A percentile compares a stretch with the other conserved stretches of the same genome.
Conservation (phyloP, 805 yeast species). For the Metschnikowia proteae region DNA sequence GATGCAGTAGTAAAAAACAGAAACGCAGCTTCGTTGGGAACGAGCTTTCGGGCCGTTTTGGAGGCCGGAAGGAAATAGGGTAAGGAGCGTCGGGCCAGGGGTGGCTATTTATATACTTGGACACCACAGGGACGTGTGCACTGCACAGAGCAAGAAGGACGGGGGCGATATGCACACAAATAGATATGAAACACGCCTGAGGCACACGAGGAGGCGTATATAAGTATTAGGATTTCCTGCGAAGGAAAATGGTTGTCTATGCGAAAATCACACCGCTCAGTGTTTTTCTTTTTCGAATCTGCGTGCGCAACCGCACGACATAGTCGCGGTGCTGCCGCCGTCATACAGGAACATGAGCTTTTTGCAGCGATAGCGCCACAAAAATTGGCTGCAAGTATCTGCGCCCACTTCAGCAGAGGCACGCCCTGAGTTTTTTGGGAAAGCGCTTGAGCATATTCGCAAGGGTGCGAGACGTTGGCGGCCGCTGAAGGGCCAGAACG, state of each 20-base stretch:
- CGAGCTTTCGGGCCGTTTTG: neutral
- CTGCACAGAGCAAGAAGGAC: neutral
- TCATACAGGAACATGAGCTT: too few relatives aligned
- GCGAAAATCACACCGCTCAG: neutral
- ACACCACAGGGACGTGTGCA: neutral
- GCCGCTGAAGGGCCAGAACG: too few relatives aligned
- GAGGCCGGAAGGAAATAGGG: neutral
- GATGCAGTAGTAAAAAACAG: too few relatives aligned
- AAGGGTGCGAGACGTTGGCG: too few relatives aligned
- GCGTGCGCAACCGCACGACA: constrained; percentile 3
- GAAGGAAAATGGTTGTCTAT: constrained; percentile 3
- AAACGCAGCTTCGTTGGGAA: neutral
- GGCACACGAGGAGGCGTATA: constrained; percentile 1
- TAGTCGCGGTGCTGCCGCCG: neutral
- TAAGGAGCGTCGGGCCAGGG: constrained; percentile 4
- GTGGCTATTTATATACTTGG: neutral
- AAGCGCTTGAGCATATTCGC: too few relatives aligned
- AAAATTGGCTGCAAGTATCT: too few relatives aligned
- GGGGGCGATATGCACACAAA: constrained; percentile 3
- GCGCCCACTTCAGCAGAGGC: too few relatives aligned
- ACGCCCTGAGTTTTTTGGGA: too few relatives aligned
- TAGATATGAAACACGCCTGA: constrained; percentile 3
- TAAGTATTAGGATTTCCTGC: constrained; percentile 1
- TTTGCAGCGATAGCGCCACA: too few relatives aligned
- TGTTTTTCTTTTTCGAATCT: constrained; percentile 4